Base-by-base conservation (phyloP, 2,329 filamentous ascomycete species). In the Diplodia mutila region DNA sequence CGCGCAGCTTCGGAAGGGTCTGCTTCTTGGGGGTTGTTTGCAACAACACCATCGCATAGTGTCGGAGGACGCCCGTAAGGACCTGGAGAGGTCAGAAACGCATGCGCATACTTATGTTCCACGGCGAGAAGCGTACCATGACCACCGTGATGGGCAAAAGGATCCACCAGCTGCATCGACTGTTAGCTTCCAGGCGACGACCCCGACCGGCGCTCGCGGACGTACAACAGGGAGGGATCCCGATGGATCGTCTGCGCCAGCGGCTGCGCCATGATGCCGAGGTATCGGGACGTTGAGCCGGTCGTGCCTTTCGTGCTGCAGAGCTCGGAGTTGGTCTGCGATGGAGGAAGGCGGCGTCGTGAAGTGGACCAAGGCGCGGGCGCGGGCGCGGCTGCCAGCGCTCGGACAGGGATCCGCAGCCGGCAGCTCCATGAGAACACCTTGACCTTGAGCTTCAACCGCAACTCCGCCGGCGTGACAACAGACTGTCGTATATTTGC, bases 191-290 rank as follows among this genome's bases (percentile, higher is more conserved):
- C 29, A 51, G 55, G 23, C 55, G 16, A 42, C 39, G 32, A 18
- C 65, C 53, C 11, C 6, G 39, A 34, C 23, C 32, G 16, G 37
- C 65, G 23, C 54, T 61, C 70, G 52, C 71, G 54, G 65, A 80
- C 92, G 78, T 84, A 98, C 95, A 99, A 97, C 72, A 99, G 86
- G 82, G 97, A 94, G 76, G 95, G 94, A 91, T 99, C 96, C 87
- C 95, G 83, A 84, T 97, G 91, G 87, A 99, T 97, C 84, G 93
- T 95, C 85, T 99, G 95, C 73, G 92, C 90, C 72, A 91, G 87
- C 72, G 91, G 85, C 83, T 95, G 90, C 74, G 91, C 91, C 94
- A 98, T 98, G 64, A 71, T 82, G 76, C 71, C 16, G 21, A 18
- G 8, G 27, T 57, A 25, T 49, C 63, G 29, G 34, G 18, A 32